phyloP scores from a whole-genome alignment of 2,329 filamentous ascomycete genomes.

The Calonectria crousiana region DNA sequence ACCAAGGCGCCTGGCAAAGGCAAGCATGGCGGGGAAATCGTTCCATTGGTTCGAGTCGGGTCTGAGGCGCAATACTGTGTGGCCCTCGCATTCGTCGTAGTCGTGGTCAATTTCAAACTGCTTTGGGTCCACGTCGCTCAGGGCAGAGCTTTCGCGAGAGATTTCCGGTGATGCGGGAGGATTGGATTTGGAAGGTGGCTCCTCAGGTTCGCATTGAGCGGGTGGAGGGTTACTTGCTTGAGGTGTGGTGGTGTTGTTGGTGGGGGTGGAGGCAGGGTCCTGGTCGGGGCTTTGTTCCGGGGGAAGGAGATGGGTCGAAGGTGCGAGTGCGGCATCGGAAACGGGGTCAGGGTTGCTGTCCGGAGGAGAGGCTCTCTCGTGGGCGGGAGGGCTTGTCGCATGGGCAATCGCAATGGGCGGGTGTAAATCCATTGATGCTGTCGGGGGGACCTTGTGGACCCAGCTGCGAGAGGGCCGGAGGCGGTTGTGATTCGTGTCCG shows the following conservation, averaged over 20 bases:
- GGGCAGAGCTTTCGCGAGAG: slow-evolving; percentile 39
- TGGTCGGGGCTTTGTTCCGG: slow-evolving; percentile 23
- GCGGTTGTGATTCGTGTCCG: not conserved
- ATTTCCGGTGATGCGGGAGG: slow-evolving; percentile 15
- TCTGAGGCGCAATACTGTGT: slow-evolving; percentile 49
- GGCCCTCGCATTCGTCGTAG: slow-evolving; percentile 47
- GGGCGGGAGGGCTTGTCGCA: slow-evolving; percentile 19
- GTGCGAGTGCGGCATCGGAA: not conserved
- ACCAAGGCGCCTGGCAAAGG: slow-evolving; percentile 47
- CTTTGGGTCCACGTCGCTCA: slow-evolving; percentile 39
- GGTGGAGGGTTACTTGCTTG: slow-evolving; percentile 6
- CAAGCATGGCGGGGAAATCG: slow-evolving; percentile 52
- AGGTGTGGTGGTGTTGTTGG: slow-evolving; percentile 16
- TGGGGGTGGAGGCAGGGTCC: slow-evolving; percentile 32
- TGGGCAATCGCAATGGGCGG: slow-evolving; percentile 31
- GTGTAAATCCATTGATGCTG: slow-evolving; percentile 40
- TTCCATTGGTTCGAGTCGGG: slow-evolving; percentile 51
- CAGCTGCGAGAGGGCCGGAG: slow-evolving; percentile 28
- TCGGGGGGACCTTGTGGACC: slow-evolving; percentile 29
- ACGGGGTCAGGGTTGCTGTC: not conserved
- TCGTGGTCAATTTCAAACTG: slow-evolving; percentile 45
- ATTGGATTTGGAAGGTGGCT: slow-evolving; percentile 10
- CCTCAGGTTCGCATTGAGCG: slow-evolving; percentile 2
- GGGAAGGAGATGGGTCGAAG: slow-evolving; percentile 23
- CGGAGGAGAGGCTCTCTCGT: slow-evolving; percentile 27